A percentile compares a stretch with the other conserved stretches of the same genome.
Conservation (phyloP, 306 rosid genomes). For the Medicago ruthenica region DNA sequence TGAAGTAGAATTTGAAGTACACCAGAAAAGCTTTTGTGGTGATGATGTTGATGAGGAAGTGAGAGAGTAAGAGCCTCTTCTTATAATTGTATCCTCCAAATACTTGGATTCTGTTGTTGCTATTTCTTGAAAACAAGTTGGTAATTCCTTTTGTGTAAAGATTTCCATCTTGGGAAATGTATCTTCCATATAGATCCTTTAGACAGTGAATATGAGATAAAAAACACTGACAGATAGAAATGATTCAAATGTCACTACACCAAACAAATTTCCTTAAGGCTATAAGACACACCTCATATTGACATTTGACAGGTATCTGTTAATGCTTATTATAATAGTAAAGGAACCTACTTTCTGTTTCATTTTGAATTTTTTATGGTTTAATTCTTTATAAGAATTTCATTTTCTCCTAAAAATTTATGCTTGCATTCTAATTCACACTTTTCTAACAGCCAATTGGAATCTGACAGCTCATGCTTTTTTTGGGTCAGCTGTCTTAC, state of each 20-base stretch:
- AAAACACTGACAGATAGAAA: slow-evolving; percentile 49
- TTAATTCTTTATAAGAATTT: slow-evolving; percentile 45
- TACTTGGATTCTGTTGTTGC: slow-evolving; percentile 58
- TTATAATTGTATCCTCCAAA: slow-evolving; percentile 54
- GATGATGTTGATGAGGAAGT: slow-evolving; percentile 46
- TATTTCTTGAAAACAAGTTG: slow-evolving; percentile 61
- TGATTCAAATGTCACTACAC: slow-evolving; percentile 47
- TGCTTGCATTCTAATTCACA: slow-evolving; percentile 59
- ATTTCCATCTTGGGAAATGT: slow-evolving; percentile 65
- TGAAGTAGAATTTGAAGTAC: slow-evolving; percentile 44
- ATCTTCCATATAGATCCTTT: slow-evolving; percentile 54
- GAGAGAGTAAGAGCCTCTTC: slow-evolving; percentile 52
- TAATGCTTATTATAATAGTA: slow-evolving; percentile 44
- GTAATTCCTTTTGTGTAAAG: slow-evolving; percentile 57
- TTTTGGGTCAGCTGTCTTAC: slow-evolving; percentile 50
- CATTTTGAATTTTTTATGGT: slow-evolving; percentile 40
- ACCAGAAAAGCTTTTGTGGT: slow-evolving; percentile 40
- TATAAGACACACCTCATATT: slow-evolving; percentile 46
- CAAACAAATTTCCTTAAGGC: slow-evolving; percentile 44
- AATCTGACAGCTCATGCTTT: slow-evolving; percentile 60
- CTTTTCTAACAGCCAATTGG: slow-evolving; percentile 53
- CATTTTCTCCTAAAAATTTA: slow-evolving; percentile 43
- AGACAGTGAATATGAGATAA: slow-evolving; percentile 38
- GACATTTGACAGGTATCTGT: slow-evolving; percentile 51
- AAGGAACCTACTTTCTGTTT: slow-evolving; percentile 52